Conservation (phyloP, 2,329 filamentous ascomycete species). For the Allantophomopsis lycopodina region DNA sequence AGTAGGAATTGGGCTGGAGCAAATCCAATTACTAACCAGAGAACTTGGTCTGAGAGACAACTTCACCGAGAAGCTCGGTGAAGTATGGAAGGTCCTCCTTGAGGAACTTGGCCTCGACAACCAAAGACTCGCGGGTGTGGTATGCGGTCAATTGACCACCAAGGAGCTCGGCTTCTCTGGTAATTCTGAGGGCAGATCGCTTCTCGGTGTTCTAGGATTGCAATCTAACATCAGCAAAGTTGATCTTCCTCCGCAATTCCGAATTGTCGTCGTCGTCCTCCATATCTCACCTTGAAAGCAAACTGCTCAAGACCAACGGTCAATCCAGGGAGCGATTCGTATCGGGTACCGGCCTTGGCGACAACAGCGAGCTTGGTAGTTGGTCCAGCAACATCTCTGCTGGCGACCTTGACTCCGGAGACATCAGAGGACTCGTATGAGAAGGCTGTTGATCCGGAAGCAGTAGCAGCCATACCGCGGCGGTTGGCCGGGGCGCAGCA, state of each 20-base stretch:
- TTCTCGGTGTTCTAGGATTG: constrained; percentile 60
- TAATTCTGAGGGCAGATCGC: constrained; percentile 84
- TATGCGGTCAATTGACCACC: constrained; percentile 79
- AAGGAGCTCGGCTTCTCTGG: constrained; percentile 87
- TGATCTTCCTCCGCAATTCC: too few species aligned
- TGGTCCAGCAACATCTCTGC: constrained; percentile 76
- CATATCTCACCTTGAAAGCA: constrained; percentile 67
- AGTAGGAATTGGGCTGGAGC: too few species aligned
- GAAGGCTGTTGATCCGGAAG: constrained; percentile 58
- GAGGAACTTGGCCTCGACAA: constrained; percentile 90
- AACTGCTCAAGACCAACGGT: constrained; percentile 86
- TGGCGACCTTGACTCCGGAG: constrained; percentile 82
- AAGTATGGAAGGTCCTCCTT: constrained; percentile 95
- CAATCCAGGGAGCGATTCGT: constrained; percentile 79
- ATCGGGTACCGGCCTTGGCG: constrained; percentile 87
- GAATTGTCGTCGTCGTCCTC: constrained; percentile 23
- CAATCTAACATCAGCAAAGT: not conserved
- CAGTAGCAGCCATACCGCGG: constrained; percentile 48
- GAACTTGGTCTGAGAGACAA: constrained; percentile 79
- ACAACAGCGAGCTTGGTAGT: constrained; percentile 87
- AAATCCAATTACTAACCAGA: constrained; percentile 37
- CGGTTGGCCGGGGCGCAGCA: constrained; percentile 39
- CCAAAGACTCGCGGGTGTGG: constrained; percentile 85
- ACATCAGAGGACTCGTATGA: constrained; percentile 80
- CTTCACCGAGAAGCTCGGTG: constrained; percentile 86